A percentile compares a stretch with the other conserved stretches of the same genome.
phyloP scores from a whole-genome alignment of 192 early-diverging fungal species.

The Backusella luteola region DNA sequence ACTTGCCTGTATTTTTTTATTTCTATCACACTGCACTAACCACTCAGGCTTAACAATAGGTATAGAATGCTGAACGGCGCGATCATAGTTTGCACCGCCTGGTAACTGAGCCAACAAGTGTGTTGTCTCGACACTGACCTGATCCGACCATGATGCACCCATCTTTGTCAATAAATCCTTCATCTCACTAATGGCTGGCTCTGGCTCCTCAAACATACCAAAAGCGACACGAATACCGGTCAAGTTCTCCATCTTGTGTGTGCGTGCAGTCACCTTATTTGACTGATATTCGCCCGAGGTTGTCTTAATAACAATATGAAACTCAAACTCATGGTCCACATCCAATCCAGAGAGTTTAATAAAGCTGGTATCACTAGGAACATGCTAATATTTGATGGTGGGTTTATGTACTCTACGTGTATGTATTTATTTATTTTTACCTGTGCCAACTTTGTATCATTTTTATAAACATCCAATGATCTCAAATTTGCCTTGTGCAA shows the following conservation, averaged over 20 bases:
- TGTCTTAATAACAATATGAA: conserved; percentile 88
- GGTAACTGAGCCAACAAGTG: conserved; percentile 87
- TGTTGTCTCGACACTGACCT: conserved; percentile 84
- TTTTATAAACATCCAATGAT: conserved; percentile 89
- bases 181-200: conserved; percentile 71
- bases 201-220: conserved; percentile 78
- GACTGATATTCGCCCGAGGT: conserved; percentile 84
- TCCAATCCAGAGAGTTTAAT: conserved; percentile 90
- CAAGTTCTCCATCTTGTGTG: conserved; percentile 94
- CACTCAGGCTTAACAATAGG: conserved; percentile 96
- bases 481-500: conserved; percentile 81
- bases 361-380: conserved; percentile 46
- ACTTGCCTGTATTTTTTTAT: conserved; percentile 80
- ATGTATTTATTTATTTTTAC: conserved; percentile 13
- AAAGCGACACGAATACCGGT: conserved; percentile 97
- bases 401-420: too few species aligned
- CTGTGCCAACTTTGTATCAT: conserved; percentile 77
- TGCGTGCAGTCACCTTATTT: conserved; percentile 73
- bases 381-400: conserved; percentile 24
- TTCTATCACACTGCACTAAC: conserved; percentile 87
- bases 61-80: conserved; percentile 86
- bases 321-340: conserved; percentile 86
- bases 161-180: conserved; percentile 77
- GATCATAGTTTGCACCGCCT: conserved; percentile 84
- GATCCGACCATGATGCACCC: conserved; percentile 85